These are phyloP conservation scores for Candida gorgasii DNA, from an alignment of 805 yeast genomes.

Conservation along the genomic window DNA sequence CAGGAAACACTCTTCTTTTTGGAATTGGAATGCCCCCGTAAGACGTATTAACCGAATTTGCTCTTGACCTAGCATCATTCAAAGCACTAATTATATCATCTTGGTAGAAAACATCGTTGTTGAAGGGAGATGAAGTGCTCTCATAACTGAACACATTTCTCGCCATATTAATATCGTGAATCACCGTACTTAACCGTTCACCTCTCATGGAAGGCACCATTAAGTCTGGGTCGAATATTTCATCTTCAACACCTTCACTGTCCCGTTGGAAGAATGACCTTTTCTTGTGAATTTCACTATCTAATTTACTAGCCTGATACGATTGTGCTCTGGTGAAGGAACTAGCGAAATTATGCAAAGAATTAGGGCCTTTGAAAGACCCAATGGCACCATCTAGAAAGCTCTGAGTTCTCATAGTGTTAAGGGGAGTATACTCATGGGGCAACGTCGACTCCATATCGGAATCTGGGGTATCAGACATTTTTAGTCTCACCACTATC, in stretches of 20 bases:
- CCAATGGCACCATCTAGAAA: constrained; percentile 44
- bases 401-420: constrained; percentile 19
- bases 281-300: constrained; percentile 54
- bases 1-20: constrained; percentile 30
- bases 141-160: constrained; percentile 22
- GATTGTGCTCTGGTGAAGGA: constrained; percentile 80
- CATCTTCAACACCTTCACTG: constrained; percentile 43
- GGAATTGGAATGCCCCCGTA: constrained; percentile 26
- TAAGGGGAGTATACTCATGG: constrained; percentile 28
- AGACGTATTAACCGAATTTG: constrained; percentile 14
- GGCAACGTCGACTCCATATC: constrained; percentile 5
- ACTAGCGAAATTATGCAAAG: constrained; percentile 75
- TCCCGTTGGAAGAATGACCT: constrained; percentile 56
- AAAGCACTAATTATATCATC: constrained; percentile 35
- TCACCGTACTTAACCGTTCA: constrained; percentile 60
- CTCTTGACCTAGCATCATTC: constrained; percentile 30
- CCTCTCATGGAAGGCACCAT: constrained; percentile 67
- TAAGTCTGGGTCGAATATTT: constrained; percentile 65
- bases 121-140: constrained; percentile 13
- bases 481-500: background rate
- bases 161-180: constrained; percentile 33
- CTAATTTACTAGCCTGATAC: constrained; percentile 49
- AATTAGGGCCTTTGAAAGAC: constrained; percentile 64
- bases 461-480: constrained; percentile 5
- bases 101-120: constrained; percentile 39